Conservation (phyloP, 371 early-diverging fungal species). For the Apophysomyces ossiformis region DNA sequence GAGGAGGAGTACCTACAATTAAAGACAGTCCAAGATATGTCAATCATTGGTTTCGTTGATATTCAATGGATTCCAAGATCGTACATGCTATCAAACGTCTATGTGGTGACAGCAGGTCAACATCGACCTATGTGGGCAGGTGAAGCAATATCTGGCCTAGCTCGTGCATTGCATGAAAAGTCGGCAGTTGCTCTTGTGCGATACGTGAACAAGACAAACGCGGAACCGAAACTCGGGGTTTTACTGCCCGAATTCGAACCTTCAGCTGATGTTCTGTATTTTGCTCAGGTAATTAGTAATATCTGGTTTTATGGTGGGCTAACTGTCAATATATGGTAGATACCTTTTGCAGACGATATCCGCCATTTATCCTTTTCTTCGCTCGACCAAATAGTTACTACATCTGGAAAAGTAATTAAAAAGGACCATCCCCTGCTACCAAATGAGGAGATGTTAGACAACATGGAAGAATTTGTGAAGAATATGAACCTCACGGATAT, state of each 20-base stretch:
- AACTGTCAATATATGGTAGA: slow-evolving; percentile 30
- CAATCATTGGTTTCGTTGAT: slow-evolving; percentile 62
- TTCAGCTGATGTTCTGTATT: slow-evolving; percentile 56
- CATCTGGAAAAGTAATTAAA: slow-evolving; percentile 42
- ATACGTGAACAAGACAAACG: slow-evolving; percentile 58
- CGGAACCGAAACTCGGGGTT: slow-evolving; percentile 67
- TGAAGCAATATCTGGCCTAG: slow-evolving; percentile 57
- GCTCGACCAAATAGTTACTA: slow-evolving; percentile 44
- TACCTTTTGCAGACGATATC: slow-evolving; percentile 76
- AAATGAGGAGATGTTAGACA: slow-evolving; percentile 52
- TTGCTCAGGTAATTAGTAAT: slow-evolving; percentile 52
- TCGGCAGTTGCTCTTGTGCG: slow-evolving; percentile 62
- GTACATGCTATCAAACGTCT: slow-evolving; percentile 56
- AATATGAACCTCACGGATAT: not conserved
- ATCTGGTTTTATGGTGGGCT: not conserved
- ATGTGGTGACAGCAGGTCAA: slow-evolving; percentile 48
- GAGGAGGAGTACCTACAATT: slow-evolving; percentile 66
- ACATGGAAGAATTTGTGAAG: slow-evolving; percentile 41
- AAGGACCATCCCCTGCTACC: slow-evolving; percentile 51
- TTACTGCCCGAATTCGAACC: slow-evolving; percentile 58
- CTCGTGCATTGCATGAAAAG: slow-evolving; percentile 58
- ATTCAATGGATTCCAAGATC: slow-evolving; percentile 62
- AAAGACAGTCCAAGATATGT: slow-evolving; percentile 60
- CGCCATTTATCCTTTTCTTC: slow-evolving; percentile 60
- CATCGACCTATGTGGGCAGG: slow-evolving; percentile 28